These are phyloP conservation scores for Ophiostoma tasmaniense DNA, from an alignment of 2,329 filamentous ascomycete species.

Conservation along the genomic window DNA sequence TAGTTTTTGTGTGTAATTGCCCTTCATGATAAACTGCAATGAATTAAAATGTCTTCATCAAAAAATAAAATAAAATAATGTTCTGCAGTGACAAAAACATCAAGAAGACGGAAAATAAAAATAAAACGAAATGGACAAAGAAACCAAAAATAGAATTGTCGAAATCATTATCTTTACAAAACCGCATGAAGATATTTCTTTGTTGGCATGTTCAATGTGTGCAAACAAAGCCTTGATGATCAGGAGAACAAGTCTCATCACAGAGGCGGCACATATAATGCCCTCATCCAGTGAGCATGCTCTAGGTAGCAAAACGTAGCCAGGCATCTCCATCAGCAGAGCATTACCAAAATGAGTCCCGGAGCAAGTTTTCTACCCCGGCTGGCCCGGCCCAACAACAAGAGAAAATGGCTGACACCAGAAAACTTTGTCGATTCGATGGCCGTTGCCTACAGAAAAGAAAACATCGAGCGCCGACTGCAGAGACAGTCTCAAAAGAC, in stretches of 20 bases:
- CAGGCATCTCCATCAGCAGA: neutral
- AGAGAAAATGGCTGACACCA: neutral
- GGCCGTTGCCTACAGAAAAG: neutral
- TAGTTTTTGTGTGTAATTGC: too few species aligned
- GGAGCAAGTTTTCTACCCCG: neutral
- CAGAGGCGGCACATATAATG: neutral
- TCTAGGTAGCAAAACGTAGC: neutral
- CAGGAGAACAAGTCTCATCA: neutral
- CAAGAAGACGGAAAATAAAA: too few species aligned
- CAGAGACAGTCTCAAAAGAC: neutral
- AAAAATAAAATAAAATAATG: too few species aligned
- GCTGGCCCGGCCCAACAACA: neutral
- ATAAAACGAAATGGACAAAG: neutral
- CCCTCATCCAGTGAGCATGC: neutral
- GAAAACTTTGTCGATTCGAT: neutral
- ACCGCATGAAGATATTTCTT: too few species aligned
- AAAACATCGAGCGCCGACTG: neutral
- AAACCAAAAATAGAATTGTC: neutral
- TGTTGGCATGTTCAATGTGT: neutral
- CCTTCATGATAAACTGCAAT: too few species aligned
- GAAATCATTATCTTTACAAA: too few species aligned
- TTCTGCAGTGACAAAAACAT: too few species aligned
- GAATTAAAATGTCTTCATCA: too few species aligned
- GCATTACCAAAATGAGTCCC: neutral
- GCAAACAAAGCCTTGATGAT: neutral